These are phyloP conservation scores for Fusarium pseudocircinatum DNA, from an alignment of 2,329 filamentous ascomycete species.

Conservation along the genomic window DNA sequence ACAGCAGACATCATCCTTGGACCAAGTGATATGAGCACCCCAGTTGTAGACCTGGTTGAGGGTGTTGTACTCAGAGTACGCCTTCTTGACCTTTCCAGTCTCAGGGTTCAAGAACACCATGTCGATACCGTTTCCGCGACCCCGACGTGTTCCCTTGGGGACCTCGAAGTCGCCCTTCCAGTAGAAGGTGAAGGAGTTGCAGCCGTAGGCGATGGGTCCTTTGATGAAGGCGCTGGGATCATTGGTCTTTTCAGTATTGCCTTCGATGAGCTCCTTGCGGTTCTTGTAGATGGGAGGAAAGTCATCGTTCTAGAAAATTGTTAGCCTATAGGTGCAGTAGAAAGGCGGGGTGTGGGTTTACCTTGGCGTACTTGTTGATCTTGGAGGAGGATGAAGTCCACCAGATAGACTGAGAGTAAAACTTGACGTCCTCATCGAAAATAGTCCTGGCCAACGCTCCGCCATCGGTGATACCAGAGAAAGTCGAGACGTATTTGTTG, in stretches of 20 bases:
- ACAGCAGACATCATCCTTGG: constrained; percentile 29
- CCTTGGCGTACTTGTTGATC: constrained; percentile 28
- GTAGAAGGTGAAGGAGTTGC: constrained; percentile 37
- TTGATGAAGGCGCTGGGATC: constrained; percentile 28
- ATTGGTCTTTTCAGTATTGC: constrained; percentile 9
- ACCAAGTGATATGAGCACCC: constrained; percentile 34
- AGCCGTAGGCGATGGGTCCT: constrained; percentile 31
- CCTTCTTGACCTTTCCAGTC: constrained; percentile 23
- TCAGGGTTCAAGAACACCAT: constrained; percentile 29
- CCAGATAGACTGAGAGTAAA: constrained; percentile 36
- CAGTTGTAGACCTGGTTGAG: constrained; percentile 37
- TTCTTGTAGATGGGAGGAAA: constrained; percentile 31
- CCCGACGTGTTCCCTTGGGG: not conserved
- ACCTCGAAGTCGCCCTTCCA: constrained; percentile 37
- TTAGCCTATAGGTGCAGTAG: rapidly evolving
- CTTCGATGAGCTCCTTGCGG: constrained; percentile 23
- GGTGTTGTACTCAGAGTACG: constrained; percentile 38
- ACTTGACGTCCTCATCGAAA: constrained; percentile 24
- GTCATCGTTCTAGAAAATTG: constrained; percentile 14
- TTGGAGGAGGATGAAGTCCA: constrained; percentile 23
- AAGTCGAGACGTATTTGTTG: constrained; percentile 33
- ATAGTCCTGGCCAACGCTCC: constrained; percentile 14
- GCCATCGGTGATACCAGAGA: constrained; percentile 31
- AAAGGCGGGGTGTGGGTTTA: not conserved
- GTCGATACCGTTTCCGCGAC: constrained; percentile 33